phyloP scores from a whole-genome alignment of 257 asterid species.

The Ophiorrhiza pumila region DNA sequence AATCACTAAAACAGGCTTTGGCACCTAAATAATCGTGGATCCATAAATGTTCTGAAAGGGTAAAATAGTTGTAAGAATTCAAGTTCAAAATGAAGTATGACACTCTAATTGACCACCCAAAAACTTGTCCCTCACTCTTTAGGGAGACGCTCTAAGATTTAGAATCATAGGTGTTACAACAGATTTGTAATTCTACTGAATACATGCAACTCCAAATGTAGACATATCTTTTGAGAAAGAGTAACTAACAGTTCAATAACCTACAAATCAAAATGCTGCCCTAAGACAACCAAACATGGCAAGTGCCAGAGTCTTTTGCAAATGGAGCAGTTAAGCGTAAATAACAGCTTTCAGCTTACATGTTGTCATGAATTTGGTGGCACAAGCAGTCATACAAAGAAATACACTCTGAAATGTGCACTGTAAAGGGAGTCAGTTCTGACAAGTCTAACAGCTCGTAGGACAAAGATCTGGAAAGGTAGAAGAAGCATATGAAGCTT shows the following conservation, averaged over 20 bases:
- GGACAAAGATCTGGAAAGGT: not conserved
- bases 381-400: not conserved
- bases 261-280: not conserved
- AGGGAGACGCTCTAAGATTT: not conserved
- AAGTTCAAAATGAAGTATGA: not conserved
- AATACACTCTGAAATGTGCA: not conserved
- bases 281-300: not conserved
- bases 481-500: conserved; percentile 1
- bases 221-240: not conserved
- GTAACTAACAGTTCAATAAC: not conserved
- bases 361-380: not conserved
- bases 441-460: not conserved
- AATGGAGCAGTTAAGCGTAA: not conserved
- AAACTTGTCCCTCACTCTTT: not conserved
- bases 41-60: not conserved
- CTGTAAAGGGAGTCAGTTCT: not conserved
- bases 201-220: not conserved
- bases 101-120: not conserved
- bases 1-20: not conserved
- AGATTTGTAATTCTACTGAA: not conserved
- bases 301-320: not conserved
- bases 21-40: not conserved
- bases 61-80: conserved; percentile 3
- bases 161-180: not conserved
- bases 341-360: not conserved